Conservation (phyloP, 2,329 filamentous ascomycete genomes). For the Fusarium drepaniforme region DNA sequence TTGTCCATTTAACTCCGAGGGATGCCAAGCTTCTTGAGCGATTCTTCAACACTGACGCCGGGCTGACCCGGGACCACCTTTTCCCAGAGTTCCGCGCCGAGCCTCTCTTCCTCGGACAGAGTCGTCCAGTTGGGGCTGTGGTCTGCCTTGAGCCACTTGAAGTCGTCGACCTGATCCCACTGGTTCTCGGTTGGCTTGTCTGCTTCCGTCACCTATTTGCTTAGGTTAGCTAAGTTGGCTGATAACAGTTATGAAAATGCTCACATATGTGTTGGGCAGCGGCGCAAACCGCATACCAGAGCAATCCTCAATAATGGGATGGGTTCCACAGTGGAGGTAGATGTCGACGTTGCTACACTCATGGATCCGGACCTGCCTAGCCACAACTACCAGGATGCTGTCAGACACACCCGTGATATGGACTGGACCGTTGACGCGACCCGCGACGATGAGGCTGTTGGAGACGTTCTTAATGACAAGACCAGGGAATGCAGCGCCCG, state of each 20-base stretch:
- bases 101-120: conserved; percentile 69
- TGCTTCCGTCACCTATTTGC: conserved; percentile 41
- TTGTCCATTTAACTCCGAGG: conserved; percentile 28
- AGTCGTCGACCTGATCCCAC: conserved; percentile 95
- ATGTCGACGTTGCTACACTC: conserved; percentile 84
- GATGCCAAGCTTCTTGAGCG: conserved; percentile 67
- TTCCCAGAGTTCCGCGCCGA: conserved; percentile 76
- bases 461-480: conserved; percentile 75
- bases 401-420: conserved; percentile 83
- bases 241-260: conserved; percentile 46
- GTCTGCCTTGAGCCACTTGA: conserved; percentile 93
- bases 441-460: conserved; percentile 80
- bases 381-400: conserved; percentile 82
- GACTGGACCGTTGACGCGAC: conserved; percentile 81
- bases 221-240: conserved; percentile 11
- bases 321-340: conserved; percentile 84
- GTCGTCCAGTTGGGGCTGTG: conserved; percentile 90
- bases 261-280: conserved; percentile 77
- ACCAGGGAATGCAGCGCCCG: conserved; percentile 76
- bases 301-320: conserved; percentile 96
- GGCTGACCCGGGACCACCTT: conserved; percentile 74
- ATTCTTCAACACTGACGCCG: conserved; percentile 72
- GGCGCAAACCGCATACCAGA: conserved; percentile 81
- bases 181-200: conserved; percentile 67
- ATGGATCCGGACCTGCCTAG: conserved; percentile 94